These are phyloP conservation scores for Striga asiatica DNA, from an alignment of 257 asterid species.

Conservation along the genomic window DNA sequence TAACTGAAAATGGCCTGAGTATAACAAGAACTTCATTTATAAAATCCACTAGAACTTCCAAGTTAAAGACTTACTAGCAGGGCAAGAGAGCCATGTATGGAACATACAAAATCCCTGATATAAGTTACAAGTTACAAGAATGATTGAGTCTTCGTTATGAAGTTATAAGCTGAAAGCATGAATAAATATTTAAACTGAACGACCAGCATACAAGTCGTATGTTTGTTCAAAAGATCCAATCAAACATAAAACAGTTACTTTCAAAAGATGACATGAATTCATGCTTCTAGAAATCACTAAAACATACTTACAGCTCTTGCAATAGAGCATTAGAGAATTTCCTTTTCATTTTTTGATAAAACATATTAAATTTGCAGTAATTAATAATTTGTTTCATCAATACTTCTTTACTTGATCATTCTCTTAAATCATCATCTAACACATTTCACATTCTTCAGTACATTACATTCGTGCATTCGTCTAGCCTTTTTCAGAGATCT, in stretches of 20 bases:
- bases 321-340: background rate
- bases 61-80: background rate
- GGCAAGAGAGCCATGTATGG: background rate
- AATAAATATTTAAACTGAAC: background rate
- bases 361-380: background rate
- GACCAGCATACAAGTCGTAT: background rate
- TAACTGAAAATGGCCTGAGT: background rate
- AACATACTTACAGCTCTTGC: background rate
- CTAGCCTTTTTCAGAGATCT: background rate
- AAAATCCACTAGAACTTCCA: background rate
- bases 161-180: background rate
- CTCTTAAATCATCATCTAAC: background rate
- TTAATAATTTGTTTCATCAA: background rate
- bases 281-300: background rate
- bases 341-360: background rate
- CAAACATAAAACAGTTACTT: background rate
- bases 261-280: background rate
- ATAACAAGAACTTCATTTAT: background rate
- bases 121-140: background rate
- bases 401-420: background rate
- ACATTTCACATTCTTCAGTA: background rate
- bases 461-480: background rate
- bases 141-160: background rate
- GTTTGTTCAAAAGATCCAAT: background rate
- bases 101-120: background rate